These are phyloP conservation scores for Hypoxylon fragiforme DNA, from an alignment of 495 filamentous ascomycete species.

Conservation along the genomic window DNA sequence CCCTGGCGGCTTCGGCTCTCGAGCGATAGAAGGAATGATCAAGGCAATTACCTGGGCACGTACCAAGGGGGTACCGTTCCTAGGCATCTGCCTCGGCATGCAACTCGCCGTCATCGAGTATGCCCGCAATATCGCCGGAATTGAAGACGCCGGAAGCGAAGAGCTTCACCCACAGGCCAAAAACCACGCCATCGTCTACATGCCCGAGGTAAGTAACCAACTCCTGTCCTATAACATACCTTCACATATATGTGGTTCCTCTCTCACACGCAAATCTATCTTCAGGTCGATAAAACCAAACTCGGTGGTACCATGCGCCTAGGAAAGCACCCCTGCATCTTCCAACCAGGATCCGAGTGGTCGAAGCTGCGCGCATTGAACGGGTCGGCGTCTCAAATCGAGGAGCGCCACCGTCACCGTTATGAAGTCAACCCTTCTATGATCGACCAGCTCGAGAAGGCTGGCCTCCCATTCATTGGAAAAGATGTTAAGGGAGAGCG, in stretches of 20 bases:
- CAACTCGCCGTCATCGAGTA: conserved; percentile 92
- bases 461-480: conserved; percentile 68
- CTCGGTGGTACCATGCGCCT: conserved; percentile 94
- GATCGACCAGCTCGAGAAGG: conserved; percentile 59
- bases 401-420: conserved; percentile 72
- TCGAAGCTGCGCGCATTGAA: conserved; percentile 76
- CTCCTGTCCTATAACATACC: too few species aligned
- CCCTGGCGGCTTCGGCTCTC: conserved; percentile 82
- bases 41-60: conserved; percentile 80
- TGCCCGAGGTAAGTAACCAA: conserved; percentile 67
- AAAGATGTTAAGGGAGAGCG: conserved; percentile 82
- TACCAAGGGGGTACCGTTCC: conserved; percentile 75
- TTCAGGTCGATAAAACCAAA: not conserved
- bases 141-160: conserved; percentile 62
- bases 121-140: conserved; percentile 70
- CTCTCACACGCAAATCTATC: too few species aligned
- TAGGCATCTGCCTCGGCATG: conserved; percentile 94
- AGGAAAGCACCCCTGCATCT: conserved; percentile 71
- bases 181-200: conserved; percentile 76
- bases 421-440: conserved; percentile 76
- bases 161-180: conserved; percentile 64
- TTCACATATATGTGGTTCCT: too few species aligned
- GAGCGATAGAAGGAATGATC: conserved; percentile 90
- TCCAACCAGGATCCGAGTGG: conserved; percentile 80
- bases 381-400: conserved; percentile 55